phyloP scores from a whole-genome alignment of 1,284 basidiomycete genomes.

The Cryptococcus sp. region DNA sequence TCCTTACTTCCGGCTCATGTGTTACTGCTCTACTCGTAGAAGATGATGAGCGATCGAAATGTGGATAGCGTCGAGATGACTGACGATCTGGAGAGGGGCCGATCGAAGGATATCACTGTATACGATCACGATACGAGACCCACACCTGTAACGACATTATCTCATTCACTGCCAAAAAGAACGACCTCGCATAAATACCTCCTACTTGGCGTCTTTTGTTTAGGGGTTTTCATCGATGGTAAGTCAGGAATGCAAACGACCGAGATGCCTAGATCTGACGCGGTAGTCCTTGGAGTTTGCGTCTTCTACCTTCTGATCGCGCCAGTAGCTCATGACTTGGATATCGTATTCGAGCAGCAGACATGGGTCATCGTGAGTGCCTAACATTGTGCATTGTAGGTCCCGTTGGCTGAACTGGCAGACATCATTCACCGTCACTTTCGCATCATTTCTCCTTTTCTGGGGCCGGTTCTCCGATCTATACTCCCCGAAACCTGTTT shows the following conservation, averaged over 20 bases:
- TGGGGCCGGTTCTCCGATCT: conserved; percentile 40
- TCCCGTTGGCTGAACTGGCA: neutral
- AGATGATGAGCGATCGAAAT: too few species aligned
- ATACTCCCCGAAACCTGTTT: conserved; percentile 35
- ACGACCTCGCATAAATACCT: neutral
- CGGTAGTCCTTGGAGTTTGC: neutral
- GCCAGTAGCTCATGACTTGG: conserved; percentile 19
- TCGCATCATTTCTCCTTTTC: conserved; percentile 35
- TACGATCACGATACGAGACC: neutral
- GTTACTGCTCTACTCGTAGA: too few species aligned
- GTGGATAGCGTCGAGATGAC: neutral
- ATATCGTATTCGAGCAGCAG: conserved; percentile 19
- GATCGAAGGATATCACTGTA: neutral
- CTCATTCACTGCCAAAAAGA: neutral
- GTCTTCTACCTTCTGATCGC: conserved; percentile 22
- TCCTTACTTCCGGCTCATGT: too few species aligned
- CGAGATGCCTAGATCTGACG: too few species aligned
- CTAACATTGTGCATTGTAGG: neutral
- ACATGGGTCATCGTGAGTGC: conserved; percentile 26
- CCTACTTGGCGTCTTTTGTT: conserved; percentile 1
- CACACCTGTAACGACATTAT: too few species aligned
- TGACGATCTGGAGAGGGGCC: neutral
- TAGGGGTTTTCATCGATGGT: conserved; percentile 5
- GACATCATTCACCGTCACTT: conserved; percentile 28
- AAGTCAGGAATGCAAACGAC: neutral